A percentile compares a stretch with the other conserved stretches of the same genome.
Evolutionary conservation across 2,329 filamentous ascomycete species (phyloP).

Genomic region (Bertia moriformis): DNA sequence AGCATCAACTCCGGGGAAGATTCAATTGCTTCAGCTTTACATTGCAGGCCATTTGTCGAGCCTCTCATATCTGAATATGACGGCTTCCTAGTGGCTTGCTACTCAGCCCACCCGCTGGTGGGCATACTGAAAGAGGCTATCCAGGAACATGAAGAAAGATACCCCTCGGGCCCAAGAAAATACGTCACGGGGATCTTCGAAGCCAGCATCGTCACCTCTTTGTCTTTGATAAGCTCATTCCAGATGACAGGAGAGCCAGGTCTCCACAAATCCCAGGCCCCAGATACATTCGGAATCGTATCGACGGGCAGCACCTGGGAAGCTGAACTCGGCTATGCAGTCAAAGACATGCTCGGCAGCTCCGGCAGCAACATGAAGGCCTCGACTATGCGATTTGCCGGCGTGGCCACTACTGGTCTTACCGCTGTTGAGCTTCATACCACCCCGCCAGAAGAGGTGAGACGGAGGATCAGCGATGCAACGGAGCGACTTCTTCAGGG

Average conservation of each 20-base stretch:
- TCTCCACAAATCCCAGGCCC: background rate
- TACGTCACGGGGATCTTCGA: constrained; percentile 57
- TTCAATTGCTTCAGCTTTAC: constrained; percentile 30
- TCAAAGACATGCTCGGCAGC: constrained; percentile 34
- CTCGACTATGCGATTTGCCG: constrained; percentile 30
- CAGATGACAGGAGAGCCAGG: background rate
- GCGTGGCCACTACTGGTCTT: constrained; percentile 51
- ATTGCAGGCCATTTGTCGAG: constrained; percentile 30
- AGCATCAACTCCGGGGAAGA: constrained; percentile 52
- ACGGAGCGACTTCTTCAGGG: constrained; percentile 37
- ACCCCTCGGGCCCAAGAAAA: constrained; percentile 12
- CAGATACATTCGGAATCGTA: constrained; percentile 48
- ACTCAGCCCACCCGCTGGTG: constrained; percentile 53
- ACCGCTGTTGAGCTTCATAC: constrained; percentile 49
- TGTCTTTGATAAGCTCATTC: constrained; percentile 12
- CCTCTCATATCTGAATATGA: constrained; percentile 31
- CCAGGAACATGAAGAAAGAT: background rate
- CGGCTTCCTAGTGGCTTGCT: constrained; percentile 54
- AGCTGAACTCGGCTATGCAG: constrained; percentile 36
- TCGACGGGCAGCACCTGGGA: constrained; percentile 54
- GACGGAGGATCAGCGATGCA: constrained; percentile 41
- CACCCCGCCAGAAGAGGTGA: constrained; percentile 37
- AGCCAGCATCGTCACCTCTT: constrained; percentile 34
- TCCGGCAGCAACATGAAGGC: constrained; percentile 9
- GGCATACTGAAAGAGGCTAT: constrained; percentile 19